Evolutionary conservation across 2,329 filamentous ascomycete genomes (phyloP).

Genomic region (Trichophyton mentagrophytes): DNA sequence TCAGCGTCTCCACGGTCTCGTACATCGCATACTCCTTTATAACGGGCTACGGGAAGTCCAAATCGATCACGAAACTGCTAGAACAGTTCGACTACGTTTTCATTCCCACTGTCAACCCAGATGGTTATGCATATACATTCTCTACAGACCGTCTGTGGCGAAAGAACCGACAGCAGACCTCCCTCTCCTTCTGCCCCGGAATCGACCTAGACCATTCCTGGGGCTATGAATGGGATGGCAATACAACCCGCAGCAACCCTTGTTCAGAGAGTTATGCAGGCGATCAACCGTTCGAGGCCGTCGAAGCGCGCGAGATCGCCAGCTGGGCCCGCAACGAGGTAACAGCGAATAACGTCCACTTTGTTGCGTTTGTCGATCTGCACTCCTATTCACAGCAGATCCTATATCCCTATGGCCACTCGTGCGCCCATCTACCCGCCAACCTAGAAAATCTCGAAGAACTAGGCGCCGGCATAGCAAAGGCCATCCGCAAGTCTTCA

Average conservation of each 20-base stretch:
- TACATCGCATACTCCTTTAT: slow-evolving; percentile 84
- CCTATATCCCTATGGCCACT: slow-evolving; percentile 81
- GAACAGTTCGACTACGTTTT: slow-evolving; percentile 79
- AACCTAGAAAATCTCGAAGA: slow-evolving; percentile 87
- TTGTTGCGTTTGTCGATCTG: slow-evolving; percentile 77
- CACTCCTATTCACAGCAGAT: slow-evolving; percentile 95
- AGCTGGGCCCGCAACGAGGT: slow-evolving; percentile 76
- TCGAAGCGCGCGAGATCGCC: slow-evolving; percentile 62
- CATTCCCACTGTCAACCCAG: slow-evolving; percentile 79
- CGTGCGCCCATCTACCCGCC: slow-evolving; percentile 63
- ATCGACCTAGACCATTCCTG: slow-evolving; percentile 83
- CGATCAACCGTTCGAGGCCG: slow-evolving; percentile 65
- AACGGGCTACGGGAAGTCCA: slow-evolving; percentile 62
- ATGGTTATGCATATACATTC: slow-evolving; percentile 93
- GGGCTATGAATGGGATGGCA: slow-evolving; percentile 68
- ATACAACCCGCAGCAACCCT: slow-evolving; percentile 56
- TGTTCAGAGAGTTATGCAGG: slow-evolving; percentile 88
- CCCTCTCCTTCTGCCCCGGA: slow-evolving; percentile 69
- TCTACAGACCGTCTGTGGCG: slow-evolving; percentile 84
- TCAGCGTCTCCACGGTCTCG: slow-evolving; percentile 78
- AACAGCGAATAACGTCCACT: slow-evolving; percentile 53
- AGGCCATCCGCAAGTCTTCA: slow-evolving; percentile 70
- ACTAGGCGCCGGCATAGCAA: slow-evolving; percentile 72
- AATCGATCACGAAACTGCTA: slow-evolving; percentile 61
- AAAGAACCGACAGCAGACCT: slow-evolving; percentile 80